A percentile compares a stretch with the other conserved stretches of the same genome.
phyloP scores from a whole-genome alignment of 23 red algal species.

The Gracilaria domingensis region DNA sequence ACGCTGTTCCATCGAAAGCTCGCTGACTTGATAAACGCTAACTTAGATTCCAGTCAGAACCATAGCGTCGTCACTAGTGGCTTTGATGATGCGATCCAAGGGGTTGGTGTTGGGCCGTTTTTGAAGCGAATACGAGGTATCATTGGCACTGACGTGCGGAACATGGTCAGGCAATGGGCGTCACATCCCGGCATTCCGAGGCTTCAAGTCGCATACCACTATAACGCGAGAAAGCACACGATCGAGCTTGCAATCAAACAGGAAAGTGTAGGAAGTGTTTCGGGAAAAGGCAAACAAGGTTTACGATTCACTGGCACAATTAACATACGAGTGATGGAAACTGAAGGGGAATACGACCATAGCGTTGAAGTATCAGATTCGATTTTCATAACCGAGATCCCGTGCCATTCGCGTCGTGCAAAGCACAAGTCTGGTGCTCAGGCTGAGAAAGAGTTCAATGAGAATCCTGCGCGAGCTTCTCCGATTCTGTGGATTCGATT shows the following conservation, averaged over 20 bases:
- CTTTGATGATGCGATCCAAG: conserved; percentile 75
- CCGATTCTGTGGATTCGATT: conserved; percentile 87
- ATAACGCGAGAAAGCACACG: conserved; percentile 78
- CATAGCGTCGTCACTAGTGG: conserved; percentile 43
- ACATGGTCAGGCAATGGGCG: conserved; percentile 81
- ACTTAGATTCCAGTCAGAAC: conserved; percentile 8
- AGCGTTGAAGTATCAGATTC: conserved; percentile 79
- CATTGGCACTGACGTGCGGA: conserved; percentile 63
- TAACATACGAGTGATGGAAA: conserved; percentile 79
- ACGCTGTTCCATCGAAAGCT: conserved; percentile 26
- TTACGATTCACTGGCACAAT: conserved; percentile 71
- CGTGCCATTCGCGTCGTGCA: conserved; percentile 68
- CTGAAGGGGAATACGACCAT: conserved; percentile 86
- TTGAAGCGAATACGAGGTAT: conserved; percentile 70
- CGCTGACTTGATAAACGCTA: conserved; percentile 48
- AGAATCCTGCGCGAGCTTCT: conserved; percentile 62
- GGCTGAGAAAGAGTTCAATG: conserved; percentile 56
- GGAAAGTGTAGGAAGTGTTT: conserved; percentile 30
- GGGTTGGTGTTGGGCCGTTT: conserved; percentile 72
- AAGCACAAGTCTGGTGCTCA: conserved; percentile 58
- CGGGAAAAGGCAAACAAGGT: conserved; percentile 14
- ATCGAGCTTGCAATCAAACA: conserved; percentile 89
- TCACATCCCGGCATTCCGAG: conserved; percentile 63
- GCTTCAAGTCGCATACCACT: conserved; percentile 80
- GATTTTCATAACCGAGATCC: conserved; percentile 53